Conservation (phyloP, 805 yeast species). For the Cyberlindnera japonica region DNA sequence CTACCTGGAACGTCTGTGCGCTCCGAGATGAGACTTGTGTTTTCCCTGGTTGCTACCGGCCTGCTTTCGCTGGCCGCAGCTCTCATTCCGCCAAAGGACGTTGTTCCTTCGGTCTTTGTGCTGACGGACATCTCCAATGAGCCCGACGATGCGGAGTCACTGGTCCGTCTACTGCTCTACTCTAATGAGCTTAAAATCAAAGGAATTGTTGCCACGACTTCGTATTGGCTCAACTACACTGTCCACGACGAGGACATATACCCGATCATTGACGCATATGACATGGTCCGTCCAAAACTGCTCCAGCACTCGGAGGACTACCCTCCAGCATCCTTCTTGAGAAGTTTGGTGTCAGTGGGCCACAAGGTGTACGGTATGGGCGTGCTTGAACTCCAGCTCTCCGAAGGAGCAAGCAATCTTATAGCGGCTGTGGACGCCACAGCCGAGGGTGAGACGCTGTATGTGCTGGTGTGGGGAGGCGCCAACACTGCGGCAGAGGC, state of each 20-base stretch:
- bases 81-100: slow-evolving; percentile 18
- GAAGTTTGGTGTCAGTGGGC: slow-evolving; percentile 26
- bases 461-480: slow-evolving; percentile 32
- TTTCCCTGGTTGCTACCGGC: neutral
- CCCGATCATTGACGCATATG: slow-evolving; percentile 32
- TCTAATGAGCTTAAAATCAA: slow-evolving; percentile 28
- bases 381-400: slow-evolving; percentile 20
- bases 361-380: slow-evolving; percentile 27
- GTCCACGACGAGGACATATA: slow-evolving; percentile 30
- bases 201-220: slow-evolving; percentile 34
- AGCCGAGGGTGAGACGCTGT: slow-evolving; percentile 18
- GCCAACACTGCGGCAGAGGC: slow-evolving; percentile 31
- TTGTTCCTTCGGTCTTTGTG: slow-evolving; percentile 29
- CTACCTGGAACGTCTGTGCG: neutral
- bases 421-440: slow-evolving; percentile 25
- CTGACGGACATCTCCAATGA: slow-evolving; percentile 32
- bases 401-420: slow-evolving; percentile 26
- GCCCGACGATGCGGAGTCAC: slow-evolving; percentile 32
- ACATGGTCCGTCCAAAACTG: slow-evolving; percentile 25
- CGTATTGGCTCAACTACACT: slow-evolving; percentile 31
- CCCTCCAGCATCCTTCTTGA: slow-evolving; percentile 28
- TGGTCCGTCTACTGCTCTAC: slow-evolving; percentile 30
- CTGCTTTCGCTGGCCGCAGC: neutral
- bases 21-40: neutral
- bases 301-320: slow-evolving; percentile 27